These are phyloP conservation scores for Exserohilum turcica DNA, from an alignment of 2,329 filamentous ascomycete genomes.

Conservation along the genomic window DNA sequence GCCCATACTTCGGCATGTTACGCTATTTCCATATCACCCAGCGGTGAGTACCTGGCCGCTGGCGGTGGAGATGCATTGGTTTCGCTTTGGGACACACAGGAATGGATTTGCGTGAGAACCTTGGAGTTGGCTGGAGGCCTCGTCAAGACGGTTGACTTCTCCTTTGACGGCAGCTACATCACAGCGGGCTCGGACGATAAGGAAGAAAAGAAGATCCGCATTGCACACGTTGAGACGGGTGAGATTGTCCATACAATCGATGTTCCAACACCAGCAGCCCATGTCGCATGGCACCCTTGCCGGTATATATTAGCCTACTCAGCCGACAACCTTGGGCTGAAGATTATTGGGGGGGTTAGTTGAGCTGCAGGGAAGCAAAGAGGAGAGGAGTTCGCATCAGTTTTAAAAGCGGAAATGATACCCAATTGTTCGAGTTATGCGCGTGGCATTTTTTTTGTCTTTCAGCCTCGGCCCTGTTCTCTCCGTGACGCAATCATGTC, in stretches of 20 bases:
- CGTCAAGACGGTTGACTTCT: constrained; percentile 75
- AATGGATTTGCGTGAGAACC: constrained; percentile 77
- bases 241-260: constrained; percentile 75
- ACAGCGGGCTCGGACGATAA: constrained; percentile 77
- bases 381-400: constrained; percentile 2
- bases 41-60: constrained; percentile 72
- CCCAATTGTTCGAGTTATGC: constrained; percentile 12
- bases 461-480: constrained; percentile 9
- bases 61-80: constrained; percentile 78
- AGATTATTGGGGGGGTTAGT: constrained; percentile 64
- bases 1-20: constrained; percentile 77
- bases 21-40: constrained; percentile 71
- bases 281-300: constrained; percentile 77
- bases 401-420: constrained; percentile 22
- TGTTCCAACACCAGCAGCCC: constrained; percentile 65
- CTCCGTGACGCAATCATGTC: constrained; percentile 19
- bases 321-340: constrained; percentile 66
- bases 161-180: constrained; percentile 76
- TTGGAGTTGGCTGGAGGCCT: constrained; percentile 71
- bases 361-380: constrained; percentile 11
- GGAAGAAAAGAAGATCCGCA: constrained; percentile 70
- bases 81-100: constrained; percentile 75
- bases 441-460: neutral
- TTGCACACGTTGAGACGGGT: constrained; percentile 74
- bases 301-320: constrained; percentile 76